Conservation (phyloP, 1,139 yeast species). For the Candida freyschussii region DNA sequence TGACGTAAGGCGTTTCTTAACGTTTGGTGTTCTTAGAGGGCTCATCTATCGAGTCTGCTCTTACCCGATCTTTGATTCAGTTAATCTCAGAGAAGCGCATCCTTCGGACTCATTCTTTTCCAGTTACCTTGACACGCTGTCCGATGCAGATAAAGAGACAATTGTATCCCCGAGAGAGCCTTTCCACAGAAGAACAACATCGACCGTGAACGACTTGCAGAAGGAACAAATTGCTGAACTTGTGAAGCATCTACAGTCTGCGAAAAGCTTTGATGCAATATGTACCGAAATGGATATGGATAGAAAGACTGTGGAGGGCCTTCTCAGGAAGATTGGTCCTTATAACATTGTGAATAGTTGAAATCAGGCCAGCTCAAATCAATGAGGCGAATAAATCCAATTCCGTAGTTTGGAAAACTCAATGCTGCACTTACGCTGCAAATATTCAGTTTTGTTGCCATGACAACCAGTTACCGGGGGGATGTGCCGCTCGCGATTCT, state of each 20-base stretch:
- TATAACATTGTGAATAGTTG: slow-evolving; percentile 32
- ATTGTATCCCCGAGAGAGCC: too few relatives aligned
- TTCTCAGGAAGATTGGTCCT: slow-evolving; percentile 39
- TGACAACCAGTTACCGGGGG: too few relatives aligned
- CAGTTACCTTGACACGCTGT: slow-evolving; percentile 1
- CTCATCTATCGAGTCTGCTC: slow-evolving; percentile 76
- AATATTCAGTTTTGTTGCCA: not conserved
- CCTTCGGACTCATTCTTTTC: slow-evolving; percentile 11
- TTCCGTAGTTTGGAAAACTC: not conserved
- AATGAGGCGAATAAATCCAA: not conserved
- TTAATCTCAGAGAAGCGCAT: slow-evolving; percentile 8
- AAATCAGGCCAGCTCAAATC: too few relatives aligned
- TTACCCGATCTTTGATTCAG: slow-evolving; percentile 51
- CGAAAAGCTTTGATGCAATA: slow-evolving; percentile 65
- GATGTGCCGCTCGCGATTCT: too few relatives aligned
- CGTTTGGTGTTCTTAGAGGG: slow-evolving; percentile 82
- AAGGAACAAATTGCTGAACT: slow-evolving; percentile 33
- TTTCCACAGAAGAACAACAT: slow-evolving; percentile 7
- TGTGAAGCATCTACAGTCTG: slow-evolving; percentile 46
- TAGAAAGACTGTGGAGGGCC: slow-evolving; percentile 47
- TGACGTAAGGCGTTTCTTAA: slow-evolving; percentile 77
- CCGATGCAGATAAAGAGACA: too few relatives aligned
- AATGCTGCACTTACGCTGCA: not conserved
- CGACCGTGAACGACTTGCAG: slow-evolving; percentile 19
- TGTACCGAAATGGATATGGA: slow-evolving; percentile 64